Evolutionary conservation across 192 early-diverging fungal genomes (phyloP), one percentile per base, ranked within the genome.

Genomic region (Coemansia sp.): DNA sequence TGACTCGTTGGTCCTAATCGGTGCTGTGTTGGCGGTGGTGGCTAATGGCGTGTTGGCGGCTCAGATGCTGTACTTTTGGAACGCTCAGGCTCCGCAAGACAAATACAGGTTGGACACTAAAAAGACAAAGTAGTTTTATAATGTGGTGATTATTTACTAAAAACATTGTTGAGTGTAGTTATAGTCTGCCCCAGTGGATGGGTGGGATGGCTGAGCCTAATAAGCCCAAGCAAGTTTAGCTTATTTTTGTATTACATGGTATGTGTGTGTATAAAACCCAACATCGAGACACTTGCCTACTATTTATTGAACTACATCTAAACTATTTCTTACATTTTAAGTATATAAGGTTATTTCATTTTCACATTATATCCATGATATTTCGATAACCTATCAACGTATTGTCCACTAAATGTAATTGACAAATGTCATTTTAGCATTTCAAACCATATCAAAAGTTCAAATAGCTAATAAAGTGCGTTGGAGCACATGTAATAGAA

Each of bases 41-140:
- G 85, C 96, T 56, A 97, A 98, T 73, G 87, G 79, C 22, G 66
- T 94, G 14, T 69, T 97, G 37, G 85, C 90, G 15, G 60, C 84
- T 1, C 94, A 97, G 75, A 86, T 95, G 75, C 57, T 91, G 57
- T 74, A 84, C 6, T 94, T 92, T 79, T 91, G 92, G 92, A 86
- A 87, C 60, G 79, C 73, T 1, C 39, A 66, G 15, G 67, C 64
- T 3, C 73, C 79, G 45, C 70, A 79, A 61, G 76, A 79, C 54
- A 68, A 73, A 69, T 72, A 79, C 70, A 79, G 76, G 76, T 79
- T 73, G 76, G 76, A 72, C 25, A 65, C 75, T 14, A 79, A 79
- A 52, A 79, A 79, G 70, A 62, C 64, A 10, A 64, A 79, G 14
- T 73, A 69, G 47, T 8, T 49, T 49, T 29, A 6, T 60, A 17